Evolutionary conservation across 331 rosid species (phyloP).

Genomic region (Prunus yedoensis): DNA sequence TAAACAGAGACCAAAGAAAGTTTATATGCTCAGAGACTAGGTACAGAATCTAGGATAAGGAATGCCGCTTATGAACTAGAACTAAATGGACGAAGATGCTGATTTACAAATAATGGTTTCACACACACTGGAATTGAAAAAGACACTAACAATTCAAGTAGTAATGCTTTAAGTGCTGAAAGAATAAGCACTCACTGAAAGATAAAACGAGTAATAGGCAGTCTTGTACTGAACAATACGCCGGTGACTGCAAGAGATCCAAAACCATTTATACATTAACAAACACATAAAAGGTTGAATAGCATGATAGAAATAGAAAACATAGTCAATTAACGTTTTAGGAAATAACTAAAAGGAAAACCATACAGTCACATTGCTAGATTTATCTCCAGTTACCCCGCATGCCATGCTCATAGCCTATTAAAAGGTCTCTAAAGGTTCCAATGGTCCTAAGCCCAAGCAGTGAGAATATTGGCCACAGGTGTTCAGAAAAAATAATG

Average conservation of each 20-base stretch:
- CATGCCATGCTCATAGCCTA: neutral
- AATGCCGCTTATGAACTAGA: neutral
- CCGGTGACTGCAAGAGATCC: slow-evolving; percentile 71
- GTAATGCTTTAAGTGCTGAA: neutral
- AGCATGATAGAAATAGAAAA: neutral
- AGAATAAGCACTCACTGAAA: slow-evolving; percentile 59
- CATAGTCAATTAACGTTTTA: neutral
- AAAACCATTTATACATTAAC: neutral
- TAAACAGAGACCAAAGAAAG: neutral
- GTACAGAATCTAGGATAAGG: neutral
- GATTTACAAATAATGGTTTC: neutral
- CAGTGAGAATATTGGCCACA: neutral
- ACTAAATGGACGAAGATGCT: neutral
- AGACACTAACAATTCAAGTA: neutral
- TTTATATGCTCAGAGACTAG: neutral
- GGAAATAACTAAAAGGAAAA: neutral
- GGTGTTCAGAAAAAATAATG: neutral
- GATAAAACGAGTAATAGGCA: slow-evolving; percentile 86
- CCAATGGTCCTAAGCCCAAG: neutral
- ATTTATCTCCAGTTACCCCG: neutral
- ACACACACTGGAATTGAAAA: neutral
- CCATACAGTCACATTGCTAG: neutral
- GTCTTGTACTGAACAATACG: slow-evolving; percentile 95
- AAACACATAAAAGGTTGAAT: neutral
- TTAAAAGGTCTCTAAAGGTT: neutral